Evolutionary conservation across 495 filamentous ascomycete genomes (phyloP).

Genomic region (Tuber umbilicatum): DNA sequence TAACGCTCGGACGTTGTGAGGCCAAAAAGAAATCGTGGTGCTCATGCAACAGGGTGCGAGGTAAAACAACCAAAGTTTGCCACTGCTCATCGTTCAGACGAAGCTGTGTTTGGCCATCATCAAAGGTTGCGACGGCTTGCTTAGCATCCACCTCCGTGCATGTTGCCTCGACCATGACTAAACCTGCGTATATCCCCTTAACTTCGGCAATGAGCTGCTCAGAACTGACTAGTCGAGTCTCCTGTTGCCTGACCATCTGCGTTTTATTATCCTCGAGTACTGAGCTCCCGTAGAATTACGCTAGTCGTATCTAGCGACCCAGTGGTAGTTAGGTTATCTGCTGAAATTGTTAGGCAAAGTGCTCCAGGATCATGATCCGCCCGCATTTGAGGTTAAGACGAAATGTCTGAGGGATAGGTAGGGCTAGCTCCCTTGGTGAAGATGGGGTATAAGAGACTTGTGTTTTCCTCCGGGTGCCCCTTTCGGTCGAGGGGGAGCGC

Average conservation of each 20-base stretch:
- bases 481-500: conserved; percentile 9
- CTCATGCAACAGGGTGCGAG: conserved; percentile 66
- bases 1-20: conserved; percentile 65
- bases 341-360: conserved; percentile 17
- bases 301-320: background rate
- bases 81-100: conserved; percentile 59
- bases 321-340: conserved; percentile 7
- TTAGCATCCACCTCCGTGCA: conserved; percentile 66
- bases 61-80: conserved; percentile 65
- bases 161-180: conserved; percentile 74
- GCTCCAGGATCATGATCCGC: conserved; percentile 27
- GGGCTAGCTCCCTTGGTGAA: background rate
- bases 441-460: background rate
- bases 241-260: conserved; percentile 44
- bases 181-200: conserved; percentile 67
- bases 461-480: conserved; percentile 9
- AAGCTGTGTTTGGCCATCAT: conserved; percentile 38
- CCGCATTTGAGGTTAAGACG: conserved; percentile 18
- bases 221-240: conserved; percentile 59
- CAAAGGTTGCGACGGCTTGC: conserved; percentile 47
- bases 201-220: conserved; percentile 65
- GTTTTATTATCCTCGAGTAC: conserved; percentile 23
- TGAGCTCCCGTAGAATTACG: conserved; percentile 1
- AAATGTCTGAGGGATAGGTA: background rate
- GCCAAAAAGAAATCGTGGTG: conserved; percentile 79